Percentiles rank a stretch among this genome's conserved stretches.
These are phyloP conservation scores for Leucoagaricus sp. DNA, from an alignment of 1,284 basidiomycete genomes.

Conservation along the genomic window DNA sequence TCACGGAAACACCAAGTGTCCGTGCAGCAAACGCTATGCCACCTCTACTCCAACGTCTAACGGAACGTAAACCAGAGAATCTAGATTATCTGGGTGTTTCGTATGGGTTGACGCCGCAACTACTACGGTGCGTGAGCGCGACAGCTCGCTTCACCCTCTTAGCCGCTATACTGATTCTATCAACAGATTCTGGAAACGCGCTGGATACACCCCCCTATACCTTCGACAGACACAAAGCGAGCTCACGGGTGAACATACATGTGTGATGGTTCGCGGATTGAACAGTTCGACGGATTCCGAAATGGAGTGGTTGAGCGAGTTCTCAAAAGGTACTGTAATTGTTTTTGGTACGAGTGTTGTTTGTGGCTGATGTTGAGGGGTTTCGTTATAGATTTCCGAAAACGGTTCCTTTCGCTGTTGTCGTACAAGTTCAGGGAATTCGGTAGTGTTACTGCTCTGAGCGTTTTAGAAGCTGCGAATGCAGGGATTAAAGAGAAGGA, in stretches of 20 bases:
- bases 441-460: constrained; percentile 83
- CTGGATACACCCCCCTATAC: constrained; percentile 91
- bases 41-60: constrained; percentile 88
- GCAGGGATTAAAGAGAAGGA: constrained; percentile 58
- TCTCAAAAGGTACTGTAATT: constrained; percentile 75
- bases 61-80: constrained; percentile 87
- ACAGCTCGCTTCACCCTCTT: neutral
- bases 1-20: constrained; percentile 76
- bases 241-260: constrained; percentile 95
- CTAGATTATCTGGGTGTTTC: constrained; percentile 97
- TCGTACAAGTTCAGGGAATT: constrained; percentile 97
- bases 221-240: constrained; percentile 93
- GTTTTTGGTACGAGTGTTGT: too few relatives aligned
- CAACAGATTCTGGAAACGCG: constrained; percentile 91
- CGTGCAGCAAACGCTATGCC: constrained; percentile 85
- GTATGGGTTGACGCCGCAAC: constrained; percentile 88
- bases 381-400: constrained; percentile 75
- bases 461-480: constrained; percentile 85
- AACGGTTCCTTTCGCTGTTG: constrained; percentile 86
- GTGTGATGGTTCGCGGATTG: constrained; percentile 87
- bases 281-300: constrained; percentile 66
- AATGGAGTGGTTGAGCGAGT: constrained; percentile 86
- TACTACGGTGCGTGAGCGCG: constrained; percentile 64
- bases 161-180: neutral
- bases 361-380: neutral